Evolutionary conservation across 306 rosid genomes (phyloP).

Genomic region (Canavalia ensiformis): DNA sequence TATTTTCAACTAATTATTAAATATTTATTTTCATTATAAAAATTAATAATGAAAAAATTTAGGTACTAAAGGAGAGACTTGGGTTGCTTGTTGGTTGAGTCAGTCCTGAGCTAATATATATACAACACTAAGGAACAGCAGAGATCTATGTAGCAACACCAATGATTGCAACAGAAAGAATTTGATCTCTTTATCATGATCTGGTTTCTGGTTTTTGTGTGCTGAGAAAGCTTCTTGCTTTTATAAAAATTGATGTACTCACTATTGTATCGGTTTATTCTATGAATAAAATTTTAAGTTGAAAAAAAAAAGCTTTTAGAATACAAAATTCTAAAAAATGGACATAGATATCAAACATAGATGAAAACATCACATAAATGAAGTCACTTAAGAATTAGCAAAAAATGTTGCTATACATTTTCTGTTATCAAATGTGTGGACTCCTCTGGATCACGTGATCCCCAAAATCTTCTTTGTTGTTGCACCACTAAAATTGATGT

Average conservation of each 20-base stretch:
- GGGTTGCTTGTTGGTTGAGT: too few relatives aligned
- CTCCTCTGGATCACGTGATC: constrained; percentile 71
- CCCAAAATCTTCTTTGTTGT: constrained; percentile 73
- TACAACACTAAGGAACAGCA: not conserved
- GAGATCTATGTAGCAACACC: not conserved
- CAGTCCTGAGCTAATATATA: too few relatives aligned
- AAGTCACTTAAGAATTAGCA: not conserved
- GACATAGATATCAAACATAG: not conserved
- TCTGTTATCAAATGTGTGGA: constrained; percentile 56
- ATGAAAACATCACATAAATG: not conserved
- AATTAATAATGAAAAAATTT: too few relatives aligned
- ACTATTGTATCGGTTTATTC: not conserved
- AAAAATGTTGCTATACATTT: constrained; percentile 10
- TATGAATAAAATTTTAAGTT: not conserved
- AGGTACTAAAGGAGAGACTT: too few relatives aligned
- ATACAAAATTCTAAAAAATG: not conserved
- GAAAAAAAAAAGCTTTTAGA: not conserved
- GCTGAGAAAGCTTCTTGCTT: not conserved
- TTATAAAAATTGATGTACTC: not conserved
- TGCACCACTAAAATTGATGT: constrained; percentile 74
- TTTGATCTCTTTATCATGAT: not conserved
- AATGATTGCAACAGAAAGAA: not conserved
- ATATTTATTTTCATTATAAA: too few relatives aligned
- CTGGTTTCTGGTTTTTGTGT: not conserved
- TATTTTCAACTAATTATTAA: too few relatives aligned